Evolutionary conservation across 2,329 filamentous ascomycete genomes (phyloP).

Genomic region (Scedosporium minutisporum): DNA sequence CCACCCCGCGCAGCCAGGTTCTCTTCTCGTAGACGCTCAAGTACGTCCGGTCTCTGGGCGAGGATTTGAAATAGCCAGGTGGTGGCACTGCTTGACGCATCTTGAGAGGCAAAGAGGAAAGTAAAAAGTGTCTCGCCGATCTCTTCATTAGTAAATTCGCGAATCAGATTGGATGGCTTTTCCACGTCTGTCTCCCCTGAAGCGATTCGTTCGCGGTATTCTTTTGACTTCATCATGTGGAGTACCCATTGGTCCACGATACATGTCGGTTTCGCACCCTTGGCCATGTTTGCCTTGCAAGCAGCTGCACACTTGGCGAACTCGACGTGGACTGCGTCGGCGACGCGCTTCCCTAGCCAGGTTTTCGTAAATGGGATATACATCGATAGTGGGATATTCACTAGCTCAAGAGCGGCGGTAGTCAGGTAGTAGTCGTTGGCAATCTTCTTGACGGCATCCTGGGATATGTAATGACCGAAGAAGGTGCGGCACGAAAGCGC

Average conservation of each 20-base stretch:
- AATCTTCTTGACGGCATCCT: constrained; percentile 62
- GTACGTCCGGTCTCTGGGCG: constrained; percentile 39
- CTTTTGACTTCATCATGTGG: constrained; percentile 62
- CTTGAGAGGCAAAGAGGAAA: constrained; percentile 44
- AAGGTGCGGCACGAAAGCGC: constrained; percentile 72
- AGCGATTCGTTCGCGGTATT: constrained; percentile 54
- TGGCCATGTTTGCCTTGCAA: constrained; percentile 61
- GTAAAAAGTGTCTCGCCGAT: constrained; percentile 42
- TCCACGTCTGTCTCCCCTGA: constrained; percentile 37
- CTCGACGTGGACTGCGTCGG: constrained; percentile 60
- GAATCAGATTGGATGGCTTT: constrained; percentile 36
- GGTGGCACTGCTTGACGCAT: constrained; percentile 42
- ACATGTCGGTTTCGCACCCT: constrained; percentile 58
- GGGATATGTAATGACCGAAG: constrained; percentile 68
- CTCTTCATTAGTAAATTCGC: constrained; percentile 39
- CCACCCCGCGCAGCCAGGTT: constrained; percentile 34
- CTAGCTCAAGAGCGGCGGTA: constrained; percentile 68
- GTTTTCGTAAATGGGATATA: constrained; percentile 68
- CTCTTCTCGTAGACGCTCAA: constrained; percentile 34
- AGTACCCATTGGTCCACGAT: constrained; percentile 72
- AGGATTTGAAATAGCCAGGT: constrained; percentile 44
- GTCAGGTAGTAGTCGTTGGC: constrained; percentile 72
- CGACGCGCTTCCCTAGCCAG: constrained; percentile 67
- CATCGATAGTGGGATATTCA: constrained; percentile 62
- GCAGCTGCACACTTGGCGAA: constrained; percentile 64